phyloP scores from a whole-genome alignment of 352 stramenopile species.

The Phytopythium vexans region DNA sequence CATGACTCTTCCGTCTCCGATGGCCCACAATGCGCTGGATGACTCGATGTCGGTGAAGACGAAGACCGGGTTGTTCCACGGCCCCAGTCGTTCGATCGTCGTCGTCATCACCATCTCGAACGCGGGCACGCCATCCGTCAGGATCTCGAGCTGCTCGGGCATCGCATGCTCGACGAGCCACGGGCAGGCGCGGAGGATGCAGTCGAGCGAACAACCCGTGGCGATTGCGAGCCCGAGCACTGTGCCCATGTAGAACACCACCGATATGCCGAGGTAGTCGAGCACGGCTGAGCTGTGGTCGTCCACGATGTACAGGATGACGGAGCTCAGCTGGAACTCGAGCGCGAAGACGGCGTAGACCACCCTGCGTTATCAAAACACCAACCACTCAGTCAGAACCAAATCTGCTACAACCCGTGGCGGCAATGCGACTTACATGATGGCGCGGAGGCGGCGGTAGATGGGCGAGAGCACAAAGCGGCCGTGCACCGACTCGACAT shows the following conservation, averaged over 20 bases:
- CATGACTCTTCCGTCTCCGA: constrained; percentile 30
- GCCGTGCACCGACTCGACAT: constrained; percentile 41
- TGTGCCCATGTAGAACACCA: constrained; percentile 38
- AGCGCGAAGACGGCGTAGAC: constrained; percentile 45
- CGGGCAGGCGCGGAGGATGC: constrained; percentile 24
- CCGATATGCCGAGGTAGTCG: constrained; percentile 24
- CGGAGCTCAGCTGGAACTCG: constrained; percentile 44
- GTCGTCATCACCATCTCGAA: too few species aligned
- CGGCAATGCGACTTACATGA: constrained; percentile 27
- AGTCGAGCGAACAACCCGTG: constrained; percentile 40
- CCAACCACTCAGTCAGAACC: too few species aligned
- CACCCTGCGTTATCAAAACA: constrained; percentile 1
- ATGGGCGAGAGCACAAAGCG: constrained; percentile 37
- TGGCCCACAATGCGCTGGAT: constrained; percentile 40
- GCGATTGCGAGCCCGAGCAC: constrained; percentile 35
- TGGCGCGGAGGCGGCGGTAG: constrained; percentile 43
- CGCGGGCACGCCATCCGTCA: too few species aligned
- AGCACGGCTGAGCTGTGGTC: constrained; percentile 8
- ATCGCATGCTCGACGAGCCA: constrained; percentile 36
- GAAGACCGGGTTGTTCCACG: constrained; percentile 36
- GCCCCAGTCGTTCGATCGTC: constrained; percentile 4
- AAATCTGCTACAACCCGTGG: too few species aligned
- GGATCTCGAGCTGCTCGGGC: constrained; percentile 11
- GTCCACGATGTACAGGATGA: constrained; percentile 32
- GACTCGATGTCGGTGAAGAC: constrained; percentile 63